Conservation (phyloP, 2,329 filamentous ascomycete species). For the Ophiostoma sp. region DNA sequence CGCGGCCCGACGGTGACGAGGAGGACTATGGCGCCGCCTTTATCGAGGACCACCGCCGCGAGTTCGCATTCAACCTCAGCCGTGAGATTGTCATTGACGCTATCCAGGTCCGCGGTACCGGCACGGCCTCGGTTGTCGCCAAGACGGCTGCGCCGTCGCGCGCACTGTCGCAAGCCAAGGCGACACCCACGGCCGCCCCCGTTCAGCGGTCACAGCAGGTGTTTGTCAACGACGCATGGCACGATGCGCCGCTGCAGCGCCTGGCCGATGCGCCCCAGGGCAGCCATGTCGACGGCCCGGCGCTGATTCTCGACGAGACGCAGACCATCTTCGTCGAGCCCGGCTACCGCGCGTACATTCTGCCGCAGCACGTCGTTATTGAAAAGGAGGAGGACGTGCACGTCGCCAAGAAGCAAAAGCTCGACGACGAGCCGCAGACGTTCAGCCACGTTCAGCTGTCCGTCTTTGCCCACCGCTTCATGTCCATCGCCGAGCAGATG, state of each 20-base stretch:
- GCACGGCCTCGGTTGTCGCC: slow-evolving; percentile 33
- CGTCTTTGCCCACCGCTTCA: slow-evolving; percentile 77
- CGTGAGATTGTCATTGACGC: slow-evolving; percentile 87
- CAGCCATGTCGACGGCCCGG: slow-evolving; percentile 69
- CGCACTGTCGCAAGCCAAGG: slow-evolving; percentile 56
- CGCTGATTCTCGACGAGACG: slow-evolving; percentile 78
- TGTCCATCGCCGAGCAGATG: slow-evolving; percentile 84
- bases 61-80: slow-evolving; percentile 86
- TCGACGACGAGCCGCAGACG: neutral
- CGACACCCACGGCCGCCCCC: slow-evolving; percentile 36
- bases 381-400: slow-evolving; percentile 52
- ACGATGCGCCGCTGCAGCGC: slow-evolving; percentile 75
- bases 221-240: slow-evolving; percentile 71
- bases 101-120: slow-evolving; percentile 80
- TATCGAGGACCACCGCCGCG: slow-evolving; percentile 78
- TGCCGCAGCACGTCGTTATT: slow-evolving; percentile 86
- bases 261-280: slow-evolving; percentile 67
- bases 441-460: slow-evolving; percentile 62
- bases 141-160: slow-evolving; percentile 35
- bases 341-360: slow-evolving; percentile 65
- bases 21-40: slow-evolving; percentile 84
- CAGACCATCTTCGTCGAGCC: slow-evolving; percentile 90
- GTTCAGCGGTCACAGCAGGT: slow-evolving; percentile 51
- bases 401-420: slow-evolving; percentile 10
- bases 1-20: slow-evolving; percentile 53